phyloP scores from a whole-genome alignment of 2,329 filamentous ascomycete species.

The Paecilomyces niveus region DNA sequence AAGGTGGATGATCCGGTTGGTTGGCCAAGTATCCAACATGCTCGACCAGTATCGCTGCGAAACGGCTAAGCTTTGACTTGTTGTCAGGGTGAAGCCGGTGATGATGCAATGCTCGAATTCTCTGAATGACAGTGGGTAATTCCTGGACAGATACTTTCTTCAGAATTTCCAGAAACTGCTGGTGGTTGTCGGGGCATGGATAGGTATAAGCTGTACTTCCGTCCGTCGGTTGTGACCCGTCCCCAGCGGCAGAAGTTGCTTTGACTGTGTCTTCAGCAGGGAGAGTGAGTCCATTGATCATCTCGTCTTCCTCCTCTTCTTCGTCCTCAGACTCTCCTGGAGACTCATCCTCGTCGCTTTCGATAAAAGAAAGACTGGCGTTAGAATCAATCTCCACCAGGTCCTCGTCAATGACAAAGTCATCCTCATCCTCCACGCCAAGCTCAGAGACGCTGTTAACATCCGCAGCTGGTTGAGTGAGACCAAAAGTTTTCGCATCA shows the following conservation, averaged over 20 bases:
- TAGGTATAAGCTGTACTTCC: slow-evolving; percentile 72
- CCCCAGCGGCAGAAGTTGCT: slow-evolving; percentile 20
- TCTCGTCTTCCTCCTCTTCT: slow-evolving; percentile 59
- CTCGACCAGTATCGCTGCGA: slow-evolving; percentile 41
- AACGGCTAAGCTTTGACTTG: slow-evolving; percentile 66
- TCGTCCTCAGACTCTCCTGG: slow-evolving; percentile 49
- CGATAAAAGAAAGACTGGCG: slow-evolving; percentile 33
- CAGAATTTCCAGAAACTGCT: slow-evolving; percentile 62
- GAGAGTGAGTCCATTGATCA: slow-evolving; percentile 59
- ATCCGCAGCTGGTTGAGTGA: slow-evolving; percentile 45
- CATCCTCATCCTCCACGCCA: slow-evolving; percentile 86
- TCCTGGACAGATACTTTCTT: slow-evolving; percentile 56
- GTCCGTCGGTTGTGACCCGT: slow-evolving; percentile 38
- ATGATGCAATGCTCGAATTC: slow-evolving; percentile 87
- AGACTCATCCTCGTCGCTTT: slow-evolving; percentile 46
- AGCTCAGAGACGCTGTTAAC: slow-evolving; percentile 39
- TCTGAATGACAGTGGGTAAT: slow-evolving; percentile 72
- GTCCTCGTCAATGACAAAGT: slow-evolving; percentile 85
- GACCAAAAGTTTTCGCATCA: slow-evolving; percentile 55
- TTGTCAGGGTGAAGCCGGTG: slow-evolving; percentile 78
- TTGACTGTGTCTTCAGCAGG: slow-evolving; percentile 17
- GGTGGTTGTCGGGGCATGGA: slow-evolving; percentile 70
- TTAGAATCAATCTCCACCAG: slow-evolving; percentile 75
- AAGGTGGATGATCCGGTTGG: slow-evolving; percentile 46
- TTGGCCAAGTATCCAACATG: slow-evolving; percentile 55